A percentile compares a stretch with the other conserved stretches of the same genome.
Evolutionary conservation across 768 basidiomycete species (phyloP).

Genomic region (Rubroboletus satanas): DNA sequence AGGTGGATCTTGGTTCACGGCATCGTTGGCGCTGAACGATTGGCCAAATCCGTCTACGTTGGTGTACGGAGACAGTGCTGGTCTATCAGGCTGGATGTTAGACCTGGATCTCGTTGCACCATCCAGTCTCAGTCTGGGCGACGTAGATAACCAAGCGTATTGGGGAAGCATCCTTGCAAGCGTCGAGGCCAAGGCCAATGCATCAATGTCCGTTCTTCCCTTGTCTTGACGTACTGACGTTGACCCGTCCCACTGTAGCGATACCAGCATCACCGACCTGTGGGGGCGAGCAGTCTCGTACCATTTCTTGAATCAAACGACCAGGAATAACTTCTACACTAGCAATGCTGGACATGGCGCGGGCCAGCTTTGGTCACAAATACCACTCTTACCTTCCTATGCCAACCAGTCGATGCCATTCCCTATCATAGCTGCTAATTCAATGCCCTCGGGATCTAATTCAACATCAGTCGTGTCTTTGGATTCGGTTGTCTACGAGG

Average conservation of each 20-base stretch:
- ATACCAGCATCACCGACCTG: constrained; percentile 62
- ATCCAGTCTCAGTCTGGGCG: constrained; percentile 44
- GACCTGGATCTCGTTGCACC: constrained; percentile 55
- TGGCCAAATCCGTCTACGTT: constrained; percentile 56
- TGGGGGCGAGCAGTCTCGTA: constrained; percentile 65
- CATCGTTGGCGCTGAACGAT: constrained; percentile 61
- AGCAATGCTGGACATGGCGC: constrained; percentile 62
- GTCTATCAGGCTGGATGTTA: constrained; percentile 52
- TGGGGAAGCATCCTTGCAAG: constrained; percentile 53
- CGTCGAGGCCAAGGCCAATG: constrained; percentile 51
- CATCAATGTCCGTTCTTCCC: constrained; percentile 44
- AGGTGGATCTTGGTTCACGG: constrained; percentile 69
- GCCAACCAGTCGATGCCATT: constrained; percentile 52
- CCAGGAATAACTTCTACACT: constrained; percentile 54
- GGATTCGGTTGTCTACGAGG: constrained; percentile 55
- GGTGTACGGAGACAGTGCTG: constrained; percentile 51
- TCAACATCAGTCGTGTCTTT: constrained; percentile 37
- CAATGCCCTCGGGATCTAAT: constrained; percentile 45
- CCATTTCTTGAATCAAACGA: constrained; percentile 70
- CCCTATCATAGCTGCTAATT: constrained; percentile 61
- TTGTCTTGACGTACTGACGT: not conserved
- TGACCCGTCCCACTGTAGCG: constrained; percentile 32
- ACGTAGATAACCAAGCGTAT: constrained; percentile 46
- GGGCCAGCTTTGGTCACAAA: constrained; percentile 65
- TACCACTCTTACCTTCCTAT: constrained; percentile 50